Conservation (phyloP, 495 filamentous ascomycete genomes). For the Penicillium robsamsonii region DNA sequence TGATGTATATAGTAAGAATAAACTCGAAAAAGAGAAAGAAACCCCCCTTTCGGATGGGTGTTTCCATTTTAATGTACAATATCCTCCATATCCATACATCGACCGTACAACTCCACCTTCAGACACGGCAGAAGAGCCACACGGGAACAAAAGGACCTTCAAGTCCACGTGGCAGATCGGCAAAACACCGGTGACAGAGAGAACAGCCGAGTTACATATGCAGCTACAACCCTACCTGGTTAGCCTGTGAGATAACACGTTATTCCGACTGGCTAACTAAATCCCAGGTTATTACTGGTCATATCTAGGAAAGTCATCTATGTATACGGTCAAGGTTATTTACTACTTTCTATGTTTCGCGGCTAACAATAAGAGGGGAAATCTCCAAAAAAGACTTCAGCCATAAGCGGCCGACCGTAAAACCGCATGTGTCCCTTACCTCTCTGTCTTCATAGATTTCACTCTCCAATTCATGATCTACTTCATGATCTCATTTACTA, state of each 20-base stretch:
- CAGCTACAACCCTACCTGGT: not conserved
- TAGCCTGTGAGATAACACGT: not conserved
- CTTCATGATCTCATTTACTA: too few species aligned
- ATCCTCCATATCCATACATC: not conserved
- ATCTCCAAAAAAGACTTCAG: too few species aligned
- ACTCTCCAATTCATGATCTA: not conserved
- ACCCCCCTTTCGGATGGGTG: not conserved
- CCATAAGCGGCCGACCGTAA: too few species aligned
- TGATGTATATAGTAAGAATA: not conserved
- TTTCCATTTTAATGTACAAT: not conserved
- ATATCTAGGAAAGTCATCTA: too few species aligned
- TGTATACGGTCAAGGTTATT: too few species aligned
- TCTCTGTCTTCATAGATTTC: not conserved
- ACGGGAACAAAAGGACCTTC: not conserved
- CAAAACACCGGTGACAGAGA: constrained; percentile 4
- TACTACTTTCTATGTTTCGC: too few species aligned
- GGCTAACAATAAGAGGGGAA: too few species aligned
- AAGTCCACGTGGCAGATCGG: constrained; percentile 15
- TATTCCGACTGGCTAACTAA: not conserved
- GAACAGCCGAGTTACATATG: not conserved
- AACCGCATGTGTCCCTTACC: not conserved
- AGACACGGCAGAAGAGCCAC: constrained; percentile 3
- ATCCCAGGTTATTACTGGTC: not conserved
- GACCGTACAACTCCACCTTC: not conserved
- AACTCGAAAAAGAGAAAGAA: not conserved